phyloP scores from a whole-genome alignment of 257 asterid species.

The Rauvolfia tetraphylla region DNA sequence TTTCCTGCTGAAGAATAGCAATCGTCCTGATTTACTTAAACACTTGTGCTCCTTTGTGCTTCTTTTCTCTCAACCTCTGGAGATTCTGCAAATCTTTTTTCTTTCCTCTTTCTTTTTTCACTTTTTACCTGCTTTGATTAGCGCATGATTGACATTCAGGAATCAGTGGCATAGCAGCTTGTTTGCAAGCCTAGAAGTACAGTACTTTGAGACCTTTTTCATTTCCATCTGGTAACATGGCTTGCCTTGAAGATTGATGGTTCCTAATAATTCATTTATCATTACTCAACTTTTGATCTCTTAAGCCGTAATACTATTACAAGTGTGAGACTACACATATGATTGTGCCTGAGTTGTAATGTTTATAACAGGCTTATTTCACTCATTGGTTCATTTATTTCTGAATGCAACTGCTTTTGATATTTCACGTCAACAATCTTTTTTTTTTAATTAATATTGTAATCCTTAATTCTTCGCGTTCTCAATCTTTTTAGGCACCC shows the following conservation, averaged over 20 bases:
- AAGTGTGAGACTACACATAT: not conserved
- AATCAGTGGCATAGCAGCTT: not conserved
- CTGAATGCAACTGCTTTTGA: conserved; percentile 4
- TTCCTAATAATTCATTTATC: not conserved
- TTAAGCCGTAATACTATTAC: not conserved
- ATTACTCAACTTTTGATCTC: not conserved
- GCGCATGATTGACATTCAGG: not conserved
- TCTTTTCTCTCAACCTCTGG: not conserved
- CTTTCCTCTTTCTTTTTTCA: not conserved
- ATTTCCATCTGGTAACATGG: not conserved
- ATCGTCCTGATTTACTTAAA: not conserved
- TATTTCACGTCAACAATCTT: not conserved
- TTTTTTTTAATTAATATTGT: not conserved
- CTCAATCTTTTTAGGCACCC: conserved; percentile 45
- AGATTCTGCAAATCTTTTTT: not conserved
- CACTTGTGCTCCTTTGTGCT: not conserved
- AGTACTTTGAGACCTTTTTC: not conserved
- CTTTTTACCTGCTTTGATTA: not conserved
- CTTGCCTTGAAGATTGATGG: not conserved
- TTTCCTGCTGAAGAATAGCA: not conserved
- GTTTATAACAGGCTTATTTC: not conserved
- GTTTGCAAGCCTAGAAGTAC: not conserved
- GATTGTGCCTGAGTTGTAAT: not conserved
- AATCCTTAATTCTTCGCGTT: not conserved
- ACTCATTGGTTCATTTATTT: not conserved